Base-by-base conservation (phyloP, 805 yeast genomes). In the Kurtzmaniella fragi region DNA sequence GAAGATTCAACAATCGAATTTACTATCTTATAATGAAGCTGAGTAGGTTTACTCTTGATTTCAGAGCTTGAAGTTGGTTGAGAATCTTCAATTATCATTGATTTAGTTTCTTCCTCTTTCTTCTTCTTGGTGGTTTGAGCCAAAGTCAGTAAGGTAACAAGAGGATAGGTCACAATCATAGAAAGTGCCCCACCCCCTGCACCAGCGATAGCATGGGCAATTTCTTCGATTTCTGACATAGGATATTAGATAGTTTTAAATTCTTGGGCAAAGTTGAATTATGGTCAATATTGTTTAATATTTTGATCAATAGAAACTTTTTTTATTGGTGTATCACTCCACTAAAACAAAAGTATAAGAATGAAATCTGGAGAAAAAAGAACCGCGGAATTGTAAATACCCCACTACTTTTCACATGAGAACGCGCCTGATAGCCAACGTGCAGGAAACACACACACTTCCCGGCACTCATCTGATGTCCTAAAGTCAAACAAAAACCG, bases 141-240 rank as follows among this genome's bases (percentile, higher is more conserved):
- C 38, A 86, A 75, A 0, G 96, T 89, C 2, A 95, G 83, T 41
- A 89, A 64, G 1, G 95, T 84, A 43, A 87, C 88, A 50, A 90
- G 67, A 1, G 98, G 98, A 56, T 90, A 90, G 0, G 97, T 90
- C 30, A 88, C 80, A 0, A 82, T 75, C 82, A 88, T 84, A 2
- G 95, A 77, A 23, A 87, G 72, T 16, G 91, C 89, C 11, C 97
- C 97, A 20, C 96, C 95, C 5, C 90, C 82, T 28, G 96, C 95
- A 9, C 97, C 98, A 5, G 96, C 84, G 9, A 90, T 61, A n/a
- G 96, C 96, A 56, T 90, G 96, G 11, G 93, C 88, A 28, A 85
- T 52, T 46, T 76, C 75, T 42, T 70, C 73, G 25, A 61, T 54
- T 25, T 61, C 61, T 20, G 67, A 48, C 70, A 62, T 63, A 5